These are phyloP conservation scores for Ceratobasidium papillatum DNA, from an alignment of 1,284 basidiomycete genomes.

Conservation along the genomic window DNA sequence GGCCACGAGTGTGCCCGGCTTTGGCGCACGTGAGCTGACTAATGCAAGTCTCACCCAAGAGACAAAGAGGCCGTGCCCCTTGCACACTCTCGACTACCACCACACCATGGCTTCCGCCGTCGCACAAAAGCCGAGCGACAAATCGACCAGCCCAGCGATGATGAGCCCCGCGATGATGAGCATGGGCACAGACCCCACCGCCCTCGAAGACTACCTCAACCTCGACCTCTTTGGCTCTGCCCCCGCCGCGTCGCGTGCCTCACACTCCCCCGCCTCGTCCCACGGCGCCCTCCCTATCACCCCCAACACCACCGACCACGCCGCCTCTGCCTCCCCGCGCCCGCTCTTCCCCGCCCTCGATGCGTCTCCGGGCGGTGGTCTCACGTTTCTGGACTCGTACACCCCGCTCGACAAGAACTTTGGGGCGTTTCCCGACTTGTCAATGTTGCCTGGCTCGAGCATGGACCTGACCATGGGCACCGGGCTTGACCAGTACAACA, in stretches of 20 bases:
- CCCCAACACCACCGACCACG: neutral
- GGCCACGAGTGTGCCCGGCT: slow-evolving; percentile 6
- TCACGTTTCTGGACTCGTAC: slow-evolving; percentile 11
- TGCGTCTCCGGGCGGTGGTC: neutral
- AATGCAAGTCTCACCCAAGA: slow-evolving; percentile 1
- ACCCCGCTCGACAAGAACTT: slow-evolving; percentile 32
- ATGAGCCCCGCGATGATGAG: slow-evolving; percentile 3
- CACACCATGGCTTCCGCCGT: slow-evolving; percentile 12
- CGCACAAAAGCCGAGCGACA: slow-evolving; percentile 19
- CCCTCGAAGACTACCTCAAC: slow-evolving; percentile 35
- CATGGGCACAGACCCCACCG: slow-evolving; percentile 8
- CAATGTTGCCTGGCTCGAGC: slow-evolving; percentile 24
- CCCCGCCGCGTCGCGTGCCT: slow-evolving; percentile 7
- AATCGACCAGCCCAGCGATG: slow-evolving; percentile 11
- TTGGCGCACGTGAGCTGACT: slow-evolving; percentile 4
- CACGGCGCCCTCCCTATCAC: slow-evolving; percentile 27
- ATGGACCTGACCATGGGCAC: slow-evolving; percentile 1
- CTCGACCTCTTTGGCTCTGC: slow-evolving; percentile 20
- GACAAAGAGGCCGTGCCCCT: neutral
- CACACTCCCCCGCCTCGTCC: slow-evolving; percentile 14
- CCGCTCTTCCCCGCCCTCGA: slow-evolving; percentile 21
- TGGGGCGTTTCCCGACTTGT: slow-evolving; percentile 16
- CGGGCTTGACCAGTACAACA: slow-evolving; percentile 23
- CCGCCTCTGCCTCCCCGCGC: neutral
- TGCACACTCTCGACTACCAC: neutral